Evolutionary conservation across 371 early-diverging fungal species (phyloP), one percentile per base, ranked within the genome.

Genomic region (Circinella umbellata): DNA sequence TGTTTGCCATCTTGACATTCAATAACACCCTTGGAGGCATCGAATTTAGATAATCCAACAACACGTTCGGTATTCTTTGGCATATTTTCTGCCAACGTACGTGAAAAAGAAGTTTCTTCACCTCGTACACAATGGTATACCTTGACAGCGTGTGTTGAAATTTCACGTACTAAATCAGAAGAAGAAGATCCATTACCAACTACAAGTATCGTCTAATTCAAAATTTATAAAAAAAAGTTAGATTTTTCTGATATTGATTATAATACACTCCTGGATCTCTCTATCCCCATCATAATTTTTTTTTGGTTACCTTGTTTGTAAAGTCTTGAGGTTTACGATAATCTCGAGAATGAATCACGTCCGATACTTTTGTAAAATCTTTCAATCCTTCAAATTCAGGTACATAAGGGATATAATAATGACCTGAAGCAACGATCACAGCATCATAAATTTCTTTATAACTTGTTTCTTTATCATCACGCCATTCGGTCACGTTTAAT

Each of bases 361-460:
- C 63, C 38, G 64, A 27, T 0, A 18, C 38, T 17, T 39, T 49
- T 3, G 55, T 54, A 39, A 73, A 77, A 27, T 70, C 51, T 0
- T 37, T 13, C 8, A 90, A 55, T 0, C 90, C 89, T 0, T 72
- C 66, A n/a, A 88, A 71, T 20, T 83, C 76, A 3, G 91, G 91
- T 8, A 90, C 79, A 63, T 75, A 80, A 13, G 90, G 90, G 2
- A 82, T 75, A 27, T 74, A 72, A 63, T 86, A 87, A 62, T 90
- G 88, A 4, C 92, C 92, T 6, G 77, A 85, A 17, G 88, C 89
- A 7, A 90, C 83, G 2, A 89, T 70, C 0, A 91, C 69, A 1
- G 87, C 89, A 72, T 91, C 90, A 70, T 82, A 88, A 15, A 59
- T 38, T 15, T 81, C 75, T 5, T 54, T 69, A 64, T 60, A 59